These are phyloP conservation scores for Amoeboaphelidium occidentale DNA, from an alignment of 371 early-diverging fungal genomes.

Conservation along the genomic window DNA sequence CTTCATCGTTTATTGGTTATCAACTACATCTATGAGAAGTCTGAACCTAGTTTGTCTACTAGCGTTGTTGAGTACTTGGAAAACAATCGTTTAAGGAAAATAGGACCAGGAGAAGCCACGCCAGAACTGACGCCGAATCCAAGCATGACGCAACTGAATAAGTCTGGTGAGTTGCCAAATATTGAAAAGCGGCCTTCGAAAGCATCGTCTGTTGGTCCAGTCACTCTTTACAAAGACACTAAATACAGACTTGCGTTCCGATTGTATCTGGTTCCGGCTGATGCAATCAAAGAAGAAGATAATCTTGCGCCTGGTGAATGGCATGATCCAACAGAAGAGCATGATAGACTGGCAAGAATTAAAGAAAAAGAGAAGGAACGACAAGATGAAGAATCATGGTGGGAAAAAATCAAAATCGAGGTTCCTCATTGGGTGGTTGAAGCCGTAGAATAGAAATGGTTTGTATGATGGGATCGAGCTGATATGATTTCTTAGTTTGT, in stretches of 20 bases:
- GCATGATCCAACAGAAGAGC: too few relatives aligned
- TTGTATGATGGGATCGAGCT: background rate
- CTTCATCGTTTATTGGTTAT: background rate
- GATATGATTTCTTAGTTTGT: background rate
- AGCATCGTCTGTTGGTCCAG: background rate
- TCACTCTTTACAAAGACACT: background rate
- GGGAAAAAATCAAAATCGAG: too few relatives aligned
- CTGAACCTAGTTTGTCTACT: background rate
- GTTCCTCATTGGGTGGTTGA: too few relatives aligned
- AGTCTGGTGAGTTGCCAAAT: background rate
- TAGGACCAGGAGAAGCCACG: background rate
- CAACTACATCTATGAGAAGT: background rate
- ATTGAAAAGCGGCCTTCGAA: too few relatives aligned
- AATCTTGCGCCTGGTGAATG: too few relatives aligned
- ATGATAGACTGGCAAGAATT: too few relatives aligned
- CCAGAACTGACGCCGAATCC: background rate
- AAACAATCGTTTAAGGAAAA: too few relatives aligned
- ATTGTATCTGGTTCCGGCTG: too few relatives aligned
- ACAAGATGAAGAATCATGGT: too few relatives aligned
- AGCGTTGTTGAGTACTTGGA: background rate
- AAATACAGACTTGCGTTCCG: background rate
- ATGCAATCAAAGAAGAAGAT: too few relatives aligned
- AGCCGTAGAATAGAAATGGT: too few relatives aligned
- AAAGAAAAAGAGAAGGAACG: too few relatives aligned
- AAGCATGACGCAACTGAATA: background rate